Evolutionary conservation across 768 basidiomycete species (phyloP), one percentile per base, ranked within the genome.

Genomic region (Leccinum uliginosum): DNA sequence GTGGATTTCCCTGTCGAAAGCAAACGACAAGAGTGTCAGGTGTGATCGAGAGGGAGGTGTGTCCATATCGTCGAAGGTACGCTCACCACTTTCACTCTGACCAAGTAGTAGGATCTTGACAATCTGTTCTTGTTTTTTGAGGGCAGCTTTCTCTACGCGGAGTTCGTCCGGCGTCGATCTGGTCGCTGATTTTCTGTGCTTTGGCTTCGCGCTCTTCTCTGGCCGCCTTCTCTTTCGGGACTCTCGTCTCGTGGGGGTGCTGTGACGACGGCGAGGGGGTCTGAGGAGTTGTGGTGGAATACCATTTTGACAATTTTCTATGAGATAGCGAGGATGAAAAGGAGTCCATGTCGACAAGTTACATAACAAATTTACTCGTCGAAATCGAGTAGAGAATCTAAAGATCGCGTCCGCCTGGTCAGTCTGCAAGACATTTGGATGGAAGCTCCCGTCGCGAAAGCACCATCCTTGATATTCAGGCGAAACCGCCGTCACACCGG

Each of bases 41-140:
- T 24, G 51, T 26, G 7, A 47, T 7, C 15, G 32, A 23, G 8
- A 15, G 54, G 23, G 38, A 40, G n/a, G 10, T n/a, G 47, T 17
- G n/a, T 23, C 40, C 7, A 35, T 48, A 26, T 21, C 6, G 44
- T 26, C 24, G 24, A 26, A 32, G 26, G 53, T 21, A 19, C 24
- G 72, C 82, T 69, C 59, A 84, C 84, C 84, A 56, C 83, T 84
- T 69, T 84, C 84, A 35, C 83, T 78, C 63, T 85, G 84, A 27
- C 86, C 86, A n/a, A 87, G 71, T 3, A 87, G 61, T 2, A 87
- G 68, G 38, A 87, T 74, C 61, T 82, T 85, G 53, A 86, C 73
- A 21, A 80, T 69, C 59, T 75, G 73, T 54, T 73, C 76, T 47
- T 78, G 72, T 60, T 75, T 80, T 69, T 75, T 81, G 43, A 75